A percentile compares a stretch with the other conserved stretches of the same genome.
phyloP scores from a whole-genome alignment of 495 filamentous ascomycete species.

The Penicillium tannophilum region DNA sequence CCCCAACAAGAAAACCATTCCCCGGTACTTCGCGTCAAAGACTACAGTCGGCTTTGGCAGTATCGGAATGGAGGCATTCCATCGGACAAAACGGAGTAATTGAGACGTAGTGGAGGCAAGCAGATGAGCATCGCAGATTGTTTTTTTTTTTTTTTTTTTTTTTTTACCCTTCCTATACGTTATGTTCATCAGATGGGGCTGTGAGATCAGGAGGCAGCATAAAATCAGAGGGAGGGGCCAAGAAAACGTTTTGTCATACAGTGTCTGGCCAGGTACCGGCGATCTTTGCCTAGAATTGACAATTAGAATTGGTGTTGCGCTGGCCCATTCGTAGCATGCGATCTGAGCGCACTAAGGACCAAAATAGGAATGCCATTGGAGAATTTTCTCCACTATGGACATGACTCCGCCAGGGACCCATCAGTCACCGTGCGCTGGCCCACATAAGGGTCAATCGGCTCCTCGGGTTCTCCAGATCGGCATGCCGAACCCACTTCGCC shows the following conservation, averaged over 20 bases:
- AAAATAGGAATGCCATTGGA: background rate
- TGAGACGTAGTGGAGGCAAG: background rate
- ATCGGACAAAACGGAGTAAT: background rate
- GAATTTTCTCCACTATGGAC: background rate
- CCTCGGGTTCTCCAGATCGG: constrained; percentile 35
- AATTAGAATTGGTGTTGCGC: background rate
- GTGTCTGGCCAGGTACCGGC: too few relatives aligned
- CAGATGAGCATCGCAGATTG: background rate
- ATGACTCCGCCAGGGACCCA: background rate
- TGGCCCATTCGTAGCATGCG: too few relatives aligned
- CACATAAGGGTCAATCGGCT: constrained; percentile 23
- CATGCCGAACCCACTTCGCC: constrained; percentile 34
- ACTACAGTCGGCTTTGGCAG: constrained; percentile 72
- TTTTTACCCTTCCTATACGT: background rate
- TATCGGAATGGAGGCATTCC: constrained; percentile 71
- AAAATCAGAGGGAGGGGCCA: background rate
- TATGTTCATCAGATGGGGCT: background rate
- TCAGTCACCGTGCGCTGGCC: background rate
- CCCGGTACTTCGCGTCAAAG: constrained; percentile 54
- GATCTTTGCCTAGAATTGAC: background rate
- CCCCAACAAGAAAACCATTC: background rate
- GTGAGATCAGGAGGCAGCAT: background rate
- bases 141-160: too few relatives aligned
- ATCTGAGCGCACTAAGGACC: background rate
- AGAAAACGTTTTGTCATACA: background rate